phyloP scores from a whole-genome alignment of 2,329 filamentous ascomycete species.

The Aspergillus hortae region DNA sequence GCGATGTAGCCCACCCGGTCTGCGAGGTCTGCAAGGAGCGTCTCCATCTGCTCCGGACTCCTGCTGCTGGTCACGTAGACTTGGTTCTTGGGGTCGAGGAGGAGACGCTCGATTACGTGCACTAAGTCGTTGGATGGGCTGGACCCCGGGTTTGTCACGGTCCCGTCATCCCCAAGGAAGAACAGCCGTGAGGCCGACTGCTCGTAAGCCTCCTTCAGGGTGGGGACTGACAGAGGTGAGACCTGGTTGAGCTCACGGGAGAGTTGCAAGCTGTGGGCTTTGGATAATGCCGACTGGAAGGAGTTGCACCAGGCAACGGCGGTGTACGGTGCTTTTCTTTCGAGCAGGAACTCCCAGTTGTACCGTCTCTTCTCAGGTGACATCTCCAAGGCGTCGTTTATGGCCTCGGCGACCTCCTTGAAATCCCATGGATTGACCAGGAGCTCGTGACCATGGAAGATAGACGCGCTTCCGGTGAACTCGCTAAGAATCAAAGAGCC shows the following conservation, averaged over 20 bases:
- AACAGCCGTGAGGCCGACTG: constrained; percentile 67
- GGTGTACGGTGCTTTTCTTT: constrained; percentile 72
- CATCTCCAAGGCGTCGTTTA: constrained; percentile 81
- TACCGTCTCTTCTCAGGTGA: constrained; percentile 64
- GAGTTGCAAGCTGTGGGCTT: constrained; percentile 74
- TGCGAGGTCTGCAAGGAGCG: constrained; percentile 68
- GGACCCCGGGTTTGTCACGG: constrained; percentile 68
- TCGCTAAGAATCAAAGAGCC: constrained; percentile 88
- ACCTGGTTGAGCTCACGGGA: constrained; percentile 75
- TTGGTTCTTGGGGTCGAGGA: constrained; percentile 72
- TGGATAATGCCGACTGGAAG: constrained; percentile 65
- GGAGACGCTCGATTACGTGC: constrained; percentile 71
- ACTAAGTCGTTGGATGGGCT: constrained; percentile 72
- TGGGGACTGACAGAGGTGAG: constrained; percentile 68
- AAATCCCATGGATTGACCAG: constrained; percentile 96
- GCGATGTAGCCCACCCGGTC: constrained; percentile 75
- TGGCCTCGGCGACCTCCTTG: constrained; percentile 76
- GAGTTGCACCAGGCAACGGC: constrained; percentile 76
- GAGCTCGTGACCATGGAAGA: constrained; percentile 75
- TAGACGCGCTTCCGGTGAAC: constrained; percentile 84
- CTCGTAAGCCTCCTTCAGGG: constrained; percentile 63
- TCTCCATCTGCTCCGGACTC: constrained; percentile 77
- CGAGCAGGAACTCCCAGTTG: constrained; percentile 70
- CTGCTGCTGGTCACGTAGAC: constrained; percentile 90
- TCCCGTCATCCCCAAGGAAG: constrained; percentile 83